phyloP scores from a whole-genome alignment of 2,329 filamentous ascomycete species.

The Phaeophleospora eucalypticola region DNA sequence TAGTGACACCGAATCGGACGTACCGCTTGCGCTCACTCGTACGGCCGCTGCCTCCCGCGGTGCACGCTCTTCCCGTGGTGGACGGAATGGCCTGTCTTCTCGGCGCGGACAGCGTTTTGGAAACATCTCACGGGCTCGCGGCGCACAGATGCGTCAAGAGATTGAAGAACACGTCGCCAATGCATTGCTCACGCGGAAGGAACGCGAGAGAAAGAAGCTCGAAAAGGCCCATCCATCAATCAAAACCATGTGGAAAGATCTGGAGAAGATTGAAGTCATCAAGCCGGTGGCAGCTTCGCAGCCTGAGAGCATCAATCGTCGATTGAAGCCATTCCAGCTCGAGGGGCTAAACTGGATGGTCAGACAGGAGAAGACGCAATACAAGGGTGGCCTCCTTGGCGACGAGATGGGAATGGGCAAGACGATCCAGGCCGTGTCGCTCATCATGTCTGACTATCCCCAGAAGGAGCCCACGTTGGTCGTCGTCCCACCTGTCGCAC shows the following conservation, averaged over 20 bases:
- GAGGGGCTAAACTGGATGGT: conserved; percentile 94
- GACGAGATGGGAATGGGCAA: conserved; percentile 99
- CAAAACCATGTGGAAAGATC: conserved; percentile 75
- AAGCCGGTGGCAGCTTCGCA: conserved; percentile 62
- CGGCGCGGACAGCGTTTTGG: conserved; percentile 22
- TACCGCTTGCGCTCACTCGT: conserved; percentile 15
- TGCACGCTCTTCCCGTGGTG: conserved; percentile 4
- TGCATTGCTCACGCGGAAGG: conserved; percentile 25
- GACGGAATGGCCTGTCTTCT: conserved; percentile 3
- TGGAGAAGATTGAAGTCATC: conserved; percentile 66
- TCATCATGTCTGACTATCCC: conserved; percentile 97
- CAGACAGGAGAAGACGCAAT: conserved; percentile 77
- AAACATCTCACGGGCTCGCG: conserved; percentile 21
- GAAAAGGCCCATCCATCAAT: conserved; percentile 75
- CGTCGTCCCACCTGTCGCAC: conserved; percentile 16
- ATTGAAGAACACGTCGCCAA: conserved; percentile 19
- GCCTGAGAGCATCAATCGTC: conserved; percentile 72
- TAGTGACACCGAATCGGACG: conserved; percentile 34
- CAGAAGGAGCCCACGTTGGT: conserved; percentile 65
- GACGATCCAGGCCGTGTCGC: conserved; percentile 94
- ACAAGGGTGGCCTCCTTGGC: conserved; percentile 84
- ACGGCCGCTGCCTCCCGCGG: neutral
- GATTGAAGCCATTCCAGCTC: conserved; percentile 87
- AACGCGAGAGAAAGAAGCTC: conserved; percentile 60
- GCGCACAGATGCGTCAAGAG: conserved; percentile 13